phyloP scores from a whole-genome alignment of 352 stramenopile species.

The Thraustochytrium striatum region DNA sequence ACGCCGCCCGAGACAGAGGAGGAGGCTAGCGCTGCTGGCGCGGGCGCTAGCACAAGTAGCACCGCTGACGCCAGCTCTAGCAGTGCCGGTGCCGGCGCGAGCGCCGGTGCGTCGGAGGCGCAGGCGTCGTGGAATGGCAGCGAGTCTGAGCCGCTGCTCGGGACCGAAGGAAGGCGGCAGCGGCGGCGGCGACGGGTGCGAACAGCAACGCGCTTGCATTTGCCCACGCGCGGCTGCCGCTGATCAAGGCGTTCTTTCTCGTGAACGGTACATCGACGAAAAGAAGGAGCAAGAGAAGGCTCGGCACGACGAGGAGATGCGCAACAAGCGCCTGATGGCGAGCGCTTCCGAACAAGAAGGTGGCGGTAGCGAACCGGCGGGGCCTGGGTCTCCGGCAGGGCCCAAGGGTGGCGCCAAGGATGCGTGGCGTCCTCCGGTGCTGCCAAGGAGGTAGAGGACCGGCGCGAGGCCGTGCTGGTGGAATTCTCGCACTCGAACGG shows the following conservation, averaged over 20 bases:
- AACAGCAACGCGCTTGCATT: slow-evolving; percentile 28
- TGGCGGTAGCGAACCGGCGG: no score
- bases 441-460: neutral
- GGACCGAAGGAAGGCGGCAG: neutral
- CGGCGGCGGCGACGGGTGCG: neutral
- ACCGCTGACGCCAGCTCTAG: no score
- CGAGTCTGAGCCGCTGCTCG: neutral
- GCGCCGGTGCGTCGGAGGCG: no score
- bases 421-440: neutral
- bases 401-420: neutral
- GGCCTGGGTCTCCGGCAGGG: no score
- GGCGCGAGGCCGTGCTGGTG: slow-evolving; percentile 22
- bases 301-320: neutral
- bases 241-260: slow-evolving; percentile 47
- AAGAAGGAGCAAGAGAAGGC: neutral
- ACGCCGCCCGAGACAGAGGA: neutral
- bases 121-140: no score
- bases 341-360: no score
- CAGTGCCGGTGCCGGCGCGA: no score
- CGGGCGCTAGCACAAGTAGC: no score
- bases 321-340: neutral
- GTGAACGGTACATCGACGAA: slow-evolving; percentile 18
- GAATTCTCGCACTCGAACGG: slow-evolving; percentile 35
- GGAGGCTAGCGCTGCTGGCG: neutral
- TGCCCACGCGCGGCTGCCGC: slow-evolving; percentile 26